Evolutionary conservation across 768 basidiomycete genomes (phyloP).

Genomic region (Tylopilus cervinicoccineus): DNA sequence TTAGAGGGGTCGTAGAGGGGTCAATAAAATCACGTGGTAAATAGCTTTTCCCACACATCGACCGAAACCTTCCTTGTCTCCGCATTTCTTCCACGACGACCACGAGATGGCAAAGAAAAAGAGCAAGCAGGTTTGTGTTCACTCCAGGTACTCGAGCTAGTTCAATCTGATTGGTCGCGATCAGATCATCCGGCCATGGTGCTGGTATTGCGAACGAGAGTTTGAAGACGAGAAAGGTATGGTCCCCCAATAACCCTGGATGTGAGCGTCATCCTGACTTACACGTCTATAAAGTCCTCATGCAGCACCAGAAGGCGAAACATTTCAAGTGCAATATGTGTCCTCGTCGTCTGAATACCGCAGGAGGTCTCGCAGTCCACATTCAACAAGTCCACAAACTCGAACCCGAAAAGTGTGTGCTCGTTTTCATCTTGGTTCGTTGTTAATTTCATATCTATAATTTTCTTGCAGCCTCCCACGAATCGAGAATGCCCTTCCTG

Average conservation of each 20-base stretch:
- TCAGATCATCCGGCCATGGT: conserved; percentile 88
- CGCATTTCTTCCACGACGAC: conserved; percentile 14
- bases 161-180: conserved; percentile 25
- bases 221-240: conserved; percentile 99
- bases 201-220: conserved; percentile 99
- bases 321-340: conserved; percentile 98
- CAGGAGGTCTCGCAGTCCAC: conserved; percentile 96
- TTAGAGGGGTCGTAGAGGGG: conserved; percentile 1
- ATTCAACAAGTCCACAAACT: conserved; percentile 99
- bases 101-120: conserved; percentile 52
- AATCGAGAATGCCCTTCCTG: conserved; percentile 94
- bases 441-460: conserved; percentile 10
- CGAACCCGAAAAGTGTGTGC: conserved; percentile 72
- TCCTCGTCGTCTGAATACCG: conserved; percentile 92
- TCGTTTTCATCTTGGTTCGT: background rate
- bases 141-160: no score
- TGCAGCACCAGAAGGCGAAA: conserved; percentile 99
- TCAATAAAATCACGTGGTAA: conserved; percentile 7
- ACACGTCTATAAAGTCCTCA: conserved; percentile 59
- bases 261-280: background rate
- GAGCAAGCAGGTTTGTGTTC: conserved; percentile 37
- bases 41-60: conserved; percentile 11
- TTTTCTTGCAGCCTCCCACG: conserved; percentile 58
- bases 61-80: conserved; percentile 11
- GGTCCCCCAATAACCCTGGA: conserved; percentile 9